phyloP scores from a whole-genome alignment of 1,284 basidiomycete genomes.

The Singerocomus rubriflavus region DNA sequence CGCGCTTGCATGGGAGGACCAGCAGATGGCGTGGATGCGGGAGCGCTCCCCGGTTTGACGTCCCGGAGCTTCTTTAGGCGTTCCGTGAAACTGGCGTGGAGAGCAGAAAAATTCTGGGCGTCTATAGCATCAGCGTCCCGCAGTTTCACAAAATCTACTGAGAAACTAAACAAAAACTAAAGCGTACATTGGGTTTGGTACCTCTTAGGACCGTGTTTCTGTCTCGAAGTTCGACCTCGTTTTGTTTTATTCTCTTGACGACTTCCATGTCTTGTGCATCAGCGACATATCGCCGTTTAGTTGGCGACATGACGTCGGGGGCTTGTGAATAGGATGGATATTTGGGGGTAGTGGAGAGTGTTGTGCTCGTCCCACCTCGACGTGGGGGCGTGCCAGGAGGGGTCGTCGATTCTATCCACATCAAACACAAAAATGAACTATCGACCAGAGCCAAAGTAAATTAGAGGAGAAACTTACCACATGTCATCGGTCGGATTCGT shows the following conservation, averaged over 20 bases:
- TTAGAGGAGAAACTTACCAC: conserved; percentile 40
- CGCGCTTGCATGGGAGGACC: conserved; percentile 54
- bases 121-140: not conserved
- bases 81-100: conserved; percentile 61
- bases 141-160: not conserved
- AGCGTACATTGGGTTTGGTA: conserved; percentile 66
- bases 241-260: conserved; percentile 77
- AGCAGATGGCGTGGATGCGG: conserved; percentile 36
- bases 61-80: conserved; percentile 75
- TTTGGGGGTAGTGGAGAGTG: conserved; percentile 39
- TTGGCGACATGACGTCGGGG: conserved; percentile 44
- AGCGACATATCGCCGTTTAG: conserved; percentile 76
- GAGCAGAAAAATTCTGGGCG: conserved; percentile 68
- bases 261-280: conserved; percentile 77
- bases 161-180: not conserved
- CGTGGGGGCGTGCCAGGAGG: conserved; percentile 67
- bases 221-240: conserved; percentile 73
- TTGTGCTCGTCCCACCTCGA: conserved; percentile 21
- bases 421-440: not conserved
- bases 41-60: conserved; percentile 46
- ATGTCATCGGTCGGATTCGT: conserved; percentile 50
- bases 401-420: conserved; percentile 45
- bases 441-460: not conserved
- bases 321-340: conserved; percentile 29
- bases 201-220: conserved; percentile 76